A percentile compares a stretch with the other conserved stretches of the same genome.
Conservation (phyloP, 495 filamentous ascomycete species). For the Cercophora newfieldiana region DNA sequence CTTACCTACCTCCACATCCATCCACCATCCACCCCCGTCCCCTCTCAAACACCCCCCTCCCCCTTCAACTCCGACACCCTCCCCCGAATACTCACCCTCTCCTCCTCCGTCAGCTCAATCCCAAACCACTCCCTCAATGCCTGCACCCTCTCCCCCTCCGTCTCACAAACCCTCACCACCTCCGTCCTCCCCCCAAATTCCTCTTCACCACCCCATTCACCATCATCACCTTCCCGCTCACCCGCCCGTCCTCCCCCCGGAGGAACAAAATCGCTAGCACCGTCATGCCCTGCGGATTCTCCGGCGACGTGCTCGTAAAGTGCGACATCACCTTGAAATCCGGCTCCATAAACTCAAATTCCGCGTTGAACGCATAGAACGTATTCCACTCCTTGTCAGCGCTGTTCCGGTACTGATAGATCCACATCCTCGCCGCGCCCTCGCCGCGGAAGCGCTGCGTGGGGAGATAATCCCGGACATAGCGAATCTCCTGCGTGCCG, state of each 20-base stretch:
- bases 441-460: constrained; percentile 41
- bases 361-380: constrained; percentile 58
- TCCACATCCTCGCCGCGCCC: constrained; percentile 54
- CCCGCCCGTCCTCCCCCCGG: constrained; percentile 32
- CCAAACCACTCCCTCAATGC: constrained; percentile 58
- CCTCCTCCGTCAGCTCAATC: constrained; percentile 53
- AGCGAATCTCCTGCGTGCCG: constrained; percentile 51
- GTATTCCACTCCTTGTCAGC: constrained; percentile 50
- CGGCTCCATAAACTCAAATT: constrained; percentile 59
- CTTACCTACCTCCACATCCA: too few species aligned
- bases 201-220: constrained; percentile 45
- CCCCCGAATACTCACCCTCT: constrained; percentile 51
- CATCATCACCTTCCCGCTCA: constrained; percentile 63
- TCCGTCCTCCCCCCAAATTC: constrained; percentile 59
- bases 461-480: constrained; percentile 48
- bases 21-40: too few species aligned
- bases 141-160: constrained; percentile 51
- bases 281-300: constrained; percentile 50
- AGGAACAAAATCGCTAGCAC: constrained; percentile 61
- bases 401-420: constrained; percentile 60
- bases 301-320: constrained; percentile 47
- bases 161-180: constrained; percentile 49
- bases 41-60: too few species aligned
- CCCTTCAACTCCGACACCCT: constrained; percentile 46
- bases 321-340: constrained; percentile 65